Percentiles rank a stretch among this genome's conserved stretches.
Conservation (phyloP, 1,284 basidiomycete genomes). For the Apiotrichum siamense region DNA sequence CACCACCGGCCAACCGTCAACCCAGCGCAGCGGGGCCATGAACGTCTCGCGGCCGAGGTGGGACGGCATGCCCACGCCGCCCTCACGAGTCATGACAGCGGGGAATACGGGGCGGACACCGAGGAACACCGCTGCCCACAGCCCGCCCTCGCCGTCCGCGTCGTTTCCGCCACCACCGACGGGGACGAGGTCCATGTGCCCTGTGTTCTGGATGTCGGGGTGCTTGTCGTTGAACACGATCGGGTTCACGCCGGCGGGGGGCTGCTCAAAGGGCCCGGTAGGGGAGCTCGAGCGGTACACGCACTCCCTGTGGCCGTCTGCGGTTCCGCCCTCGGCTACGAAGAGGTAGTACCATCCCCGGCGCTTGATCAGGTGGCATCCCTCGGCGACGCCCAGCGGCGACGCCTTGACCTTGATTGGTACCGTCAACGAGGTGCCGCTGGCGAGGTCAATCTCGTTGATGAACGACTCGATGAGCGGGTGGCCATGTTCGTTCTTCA, state of each 20-base stretch:
- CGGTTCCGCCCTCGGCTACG: constrained; percentile 35
- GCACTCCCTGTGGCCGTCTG: constrained; percentile 22
- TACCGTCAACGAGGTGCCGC: background rate
- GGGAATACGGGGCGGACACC: too few relatives aligned
- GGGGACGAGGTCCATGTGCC: constrained; percentile 29
- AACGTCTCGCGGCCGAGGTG: constrained; percentile 25
- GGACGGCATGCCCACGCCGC: background rate
- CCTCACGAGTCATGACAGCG: too few relatives aligned
- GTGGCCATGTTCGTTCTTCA: background rate
- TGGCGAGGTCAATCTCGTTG: constrained; percentile 10
- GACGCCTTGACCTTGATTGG: constrained; percentile 1
- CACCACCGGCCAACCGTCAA: constrained; percentile 23
- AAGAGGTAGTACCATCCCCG: constrained; percentile 28
- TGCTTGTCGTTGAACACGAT: constrained; percentile 22
- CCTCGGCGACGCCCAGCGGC: constrained; percentile 21
- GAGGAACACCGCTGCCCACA: constrained; percentile 26
- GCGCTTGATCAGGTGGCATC: constrained; percentile 25
- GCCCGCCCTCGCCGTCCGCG: constrained; percentile 16
- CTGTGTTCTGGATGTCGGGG: constrained; percentile 18
- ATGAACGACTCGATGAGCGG: background rate
- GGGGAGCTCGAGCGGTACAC: constrained; percentile 17
- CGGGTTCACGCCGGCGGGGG: constrained; percentile 18
- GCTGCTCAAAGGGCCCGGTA: constrained; percentile 12
- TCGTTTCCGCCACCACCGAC: too few relatives aligned
- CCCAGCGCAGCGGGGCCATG: constrained; percentile 21